Evolutionary conservation across 345 rosid species (phyloP).

Genomic region (Citrus reticulata): DNA sequence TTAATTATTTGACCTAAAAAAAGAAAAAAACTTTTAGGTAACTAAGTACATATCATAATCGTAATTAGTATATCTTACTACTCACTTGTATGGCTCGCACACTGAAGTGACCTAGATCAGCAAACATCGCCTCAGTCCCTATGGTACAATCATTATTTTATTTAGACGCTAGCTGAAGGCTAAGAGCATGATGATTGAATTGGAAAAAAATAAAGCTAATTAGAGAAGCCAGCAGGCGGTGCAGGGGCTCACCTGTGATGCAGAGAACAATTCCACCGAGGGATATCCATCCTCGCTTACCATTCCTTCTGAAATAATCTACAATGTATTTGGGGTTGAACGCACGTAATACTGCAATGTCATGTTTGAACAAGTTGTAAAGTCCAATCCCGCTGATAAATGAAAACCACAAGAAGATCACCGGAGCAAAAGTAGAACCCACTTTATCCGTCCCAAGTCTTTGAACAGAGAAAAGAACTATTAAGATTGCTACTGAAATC

Average conservation of each 20-base stretch:
- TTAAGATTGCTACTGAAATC: constrained; percentile 54
- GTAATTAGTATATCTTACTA: background rate
- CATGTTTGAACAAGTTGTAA: constrained; percentile 57
- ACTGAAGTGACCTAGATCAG: constrained; percentile 82
- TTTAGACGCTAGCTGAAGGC: too few species aligned
- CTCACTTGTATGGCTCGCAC: constrained; percentile 67
- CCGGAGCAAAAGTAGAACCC: constrained; percentile 63
- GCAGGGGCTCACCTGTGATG: constrained; percentile 45
- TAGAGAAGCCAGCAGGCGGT: too few species aligned
- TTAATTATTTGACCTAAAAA: background rate
- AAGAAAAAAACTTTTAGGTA: background rate
- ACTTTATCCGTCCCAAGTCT: constrained; percentile 74
- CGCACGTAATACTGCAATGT: constrained; percentile 53
- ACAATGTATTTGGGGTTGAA: constrained; percentile 58
- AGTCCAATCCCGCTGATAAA: constrained; percentile 59
- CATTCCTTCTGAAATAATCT: constrained; percentile 49
- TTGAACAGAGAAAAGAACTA: constrained; percentile 45
- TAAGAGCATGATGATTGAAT: too few species aligned
- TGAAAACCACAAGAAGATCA: constrained; percentile 54
- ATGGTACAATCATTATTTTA: too few species aligned
- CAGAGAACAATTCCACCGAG: constrained; percentile 72
- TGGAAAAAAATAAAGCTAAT: too few species aligned
- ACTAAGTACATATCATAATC: background rate
- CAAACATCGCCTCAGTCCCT: constrained; percentile 75
- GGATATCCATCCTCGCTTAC: constrained; percentile 52